Evolutionary conservation across 176 grass and related monocot genomes (phyloP).

Genomic region (Juncus inflexus): DNA sequence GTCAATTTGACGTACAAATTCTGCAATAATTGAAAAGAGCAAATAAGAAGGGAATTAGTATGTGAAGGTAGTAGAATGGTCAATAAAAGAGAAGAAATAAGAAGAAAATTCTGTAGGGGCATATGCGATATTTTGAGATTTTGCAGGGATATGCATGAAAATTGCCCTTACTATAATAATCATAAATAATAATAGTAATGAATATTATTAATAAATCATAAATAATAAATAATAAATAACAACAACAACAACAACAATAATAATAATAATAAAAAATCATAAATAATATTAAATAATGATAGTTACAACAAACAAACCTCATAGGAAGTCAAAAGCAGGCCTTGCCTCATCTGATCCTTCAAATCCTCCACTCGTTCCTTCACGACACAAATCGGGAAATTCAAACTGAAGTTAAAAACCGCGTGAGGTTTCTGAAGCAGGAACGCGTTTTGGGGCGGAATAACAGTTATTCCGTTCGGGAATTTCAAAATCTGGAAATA

Average conservation of each 20-base stretch:
- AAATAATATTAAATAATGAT: background rate
- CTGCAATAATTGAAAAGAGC: constrained; percentile 27
- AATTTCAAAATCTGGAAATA: constrained; percentile 67
- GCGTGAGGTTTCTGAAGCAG: constrained; percentile 53
- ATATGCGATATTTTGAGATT: too few relatives aligned
- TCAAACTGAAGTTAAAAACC: constrained; percentile 71
- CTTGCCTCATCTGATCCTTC: constrained; percentile 64
- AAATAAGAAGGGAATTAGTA: background rate
- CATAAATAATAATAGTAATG: too few relatives aligned
- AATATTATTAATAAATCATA: too few relatives aligned
- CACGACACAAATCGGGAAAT: constrained; percentile 50
- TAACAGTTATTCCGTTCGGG: constrained; percentile 68
- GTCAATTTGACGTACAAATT: constrained; percentile 64
- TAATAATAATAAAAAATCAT: background rate
- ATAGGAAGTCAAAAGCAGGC: constrained; percentile 48
- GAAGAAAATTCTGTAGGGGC: too few relatives aligned
- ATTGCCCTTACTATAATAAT: background rate
- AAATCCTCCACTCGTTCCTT: constrained; percentile 51
- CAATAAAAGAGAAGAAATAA: too few relatives aligned
- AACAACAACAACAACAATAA: background rate
- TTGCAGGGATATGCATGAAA: background rate
- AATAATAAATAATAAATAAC: background rate
- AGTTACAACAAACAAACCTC: constrained; percentile 41
- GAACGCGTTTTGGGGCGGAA: constrained; percentile 64
- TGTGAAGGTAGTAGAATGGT: constrained; percentile 2